These are phyloP conservation scores for Colletotrichum cordylinicola DNA, from an alignment of 2,329 filamentous ascomycete genomes.

Conservation along the genomic window DNA sequence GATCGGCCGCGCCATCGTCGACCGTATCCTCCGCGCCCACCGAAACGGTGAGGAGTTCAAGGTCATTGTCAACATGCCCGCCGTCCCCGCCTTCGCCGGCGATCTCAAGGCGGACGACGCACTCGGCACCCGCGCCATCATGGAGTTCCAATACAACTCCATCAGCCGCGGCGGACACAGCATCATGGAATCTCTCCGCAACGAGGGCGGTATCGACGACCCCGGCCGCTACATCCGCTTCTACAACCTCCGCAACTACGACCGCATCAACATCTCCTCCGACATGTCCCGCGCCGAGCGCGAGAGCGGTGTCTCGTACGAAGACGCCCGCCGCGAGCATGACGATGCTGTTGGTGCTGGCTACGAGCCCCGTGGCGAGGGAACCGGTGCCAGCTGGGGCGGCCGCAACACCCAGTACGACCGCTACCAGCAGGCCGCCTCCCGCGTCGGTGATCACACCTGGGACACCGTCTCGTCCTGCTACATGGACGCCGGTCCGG, in stretches of 20 bases:
- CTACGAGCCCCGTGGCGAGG: slow-evolving; percentile 41
- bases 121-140: slow-evolving; percentile 81
- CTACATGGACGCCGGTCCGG: slow-evolving; percentile 81
- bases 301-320: slow-evolving; percentile 70
- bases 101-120: slow-evolving; percentile 76
- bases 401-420: slow-evolving; percentile 58
- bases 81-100: slow-evolving; percentile 83
- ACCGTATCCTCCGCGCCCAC: slow-evolving; percentile 76
- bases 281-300: slow-evolving; percentile 67
- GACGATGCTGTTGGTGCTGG: slow-evolving; percentile 61
- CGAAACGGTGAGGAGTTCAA: slow-evolving; percentile 70
- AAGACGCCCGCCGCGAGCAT: slow-evolving; percentile 67
- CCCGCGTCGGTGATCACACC: slow-evolving; percentile 56
- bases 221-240: slow-evolving; percentile 79
- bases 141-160: slow-evolving; percentile 85
- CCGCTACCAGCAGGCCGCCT: slow-evolving; percentile 75
- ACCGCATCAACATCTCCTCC: slow-evolving; percentile 76
- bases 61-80: slow-evolving; percentile 79
- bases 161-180: slow-evolving; percentile 80
- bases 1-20: slow-evolving; percentile 79
- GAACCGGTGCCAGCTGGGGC: slow-evolving; percentile 33
- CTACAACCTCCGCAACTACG: slow-evolving; percentile 85
- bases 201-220: slow-evolving; percentile 71
- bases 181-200: slow-evolving; percentile 75
- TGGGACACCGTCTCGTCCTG: slow-evolving; percentile 81